Percentiles rank a stretch among this genome's conserved stretches.
These are phyloP conservation scores for Aspergillus spinulosporus DNA, from an alignment of 2,329 filamentous ascomycete genomes.

Conservation along the genomic window DNA sequence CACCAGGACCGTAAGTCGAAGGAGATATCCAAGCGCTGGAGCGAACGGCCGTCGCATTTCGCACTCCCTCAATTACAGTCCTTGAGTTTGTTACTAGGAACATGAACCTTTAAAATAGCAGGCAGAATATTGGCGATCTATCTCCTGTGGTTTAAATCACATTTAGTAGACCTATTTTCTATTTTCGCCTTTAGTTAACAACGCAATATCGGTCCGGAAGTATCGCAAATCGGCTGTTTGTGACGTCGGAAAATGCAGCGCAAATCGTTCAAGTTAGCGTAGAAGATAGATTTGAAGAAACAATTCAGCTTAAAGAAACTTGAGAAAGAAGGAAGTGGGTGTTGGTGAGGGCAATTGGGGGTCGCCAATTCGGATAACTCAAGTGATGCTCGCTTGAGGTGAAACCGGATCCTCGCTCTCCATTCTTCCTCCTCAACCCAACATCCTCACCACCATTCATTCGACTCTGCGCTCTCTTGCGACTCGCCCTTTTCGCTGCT, in stretches of 20 bases:
- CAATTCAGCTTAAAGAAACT: constrained; percentile 3
- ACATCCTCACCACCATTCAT: constrained; percentile 11
- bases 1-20: neutral
- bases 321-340: constrained; percentile 5
- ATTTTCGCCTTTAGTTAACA: neutral
- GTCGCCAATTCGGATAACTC: constrained; percentile 18
- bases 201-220: constrained; percentile 1
- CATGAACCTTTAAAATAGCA: neutral
- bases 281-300: constrained; percentile 4
- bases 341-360: constrained; percentile 12
- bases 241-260: constrained; percentile 15
- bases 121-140: constrained; percentile 7
- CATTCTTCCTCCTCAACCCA: constrained; percentile 19
- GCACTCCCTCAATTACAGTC: constrained; percentile 7
- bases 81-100: neutral
- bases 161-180: neutral
- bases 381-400: constrained; percentile 37
- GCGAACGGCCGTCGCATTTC: constrained; percentile 16
- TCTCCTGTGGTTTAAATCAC: neutral
- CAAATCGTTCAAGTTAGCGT: constrained; percentile 10
- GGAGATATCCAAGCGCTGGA: constrained; percentile 8
- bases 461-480: constrained; percentile 10
- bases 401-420: constrained; percentile 36
- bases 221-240: constrained; percentile 19
- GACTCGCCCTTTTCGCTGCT: constrained; percentile 13